Evolutionary conservation across 2,329 filamentous ascomycete species (phyloP), one percentile per base, ranked within the genome.

Genomic region (Geosmithia flava): DNA sequence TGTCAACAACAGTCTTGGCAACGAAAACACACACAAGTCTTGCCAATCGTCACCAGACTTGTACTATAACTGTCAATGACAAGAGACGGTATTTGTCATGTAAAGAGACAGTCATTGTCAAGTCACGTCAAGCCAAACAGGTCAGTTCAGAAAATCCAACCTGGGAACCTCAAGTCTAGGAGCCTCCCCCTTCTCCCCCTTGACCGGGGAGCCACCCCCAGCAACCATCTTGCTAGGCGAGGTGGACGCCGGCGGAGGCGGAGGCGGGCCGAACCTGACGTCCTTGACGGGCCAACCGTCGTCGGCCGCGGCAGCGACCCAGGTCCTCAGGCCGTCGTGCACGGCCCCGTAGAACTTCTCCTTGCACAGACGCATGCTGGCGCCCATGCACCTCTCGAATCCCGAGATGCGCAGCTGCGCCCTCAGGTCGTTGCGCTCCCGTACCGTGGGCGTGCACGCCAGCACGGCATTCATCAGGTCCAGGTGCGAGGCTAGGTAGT

Each of bases 331-430:
- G 2, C 83, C 88, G 56, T 91, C 87, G 62, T 98, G 93, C 3
- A 98, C 86, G 45, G 85, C 81, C 2, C 86, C 85, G 62, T 98
- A 97, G 63, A 97, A 95, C 63, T 97, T 97, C 65, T 96, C 90
- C 63, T 97, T 98, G 72, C 91, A 97, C 16, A 91, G 83, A 5
- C 93, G 81, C 52, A 97, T 70, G 50, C 82, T 91, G 20, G 78
- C 78, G 16, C 89, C 89, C 75, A 97, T 86, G 55, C 85, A 81
- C 56, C 89, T 89, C 65, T 98, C 93, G 71, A 89, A 95, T 7
- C 93, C 91, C 0, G 86, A 94, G 51, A 90, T 80, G 47, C 80
- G 79, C 47, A 97, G 72, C 50, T 91, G 81, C 17, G 74, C 71
- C n/a, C 93, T 84, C 11, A 97, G 75, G 1, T 68, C 62, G 64